Base-by-base conservation (phyloP, 768 basidiomycete species). In the Tulasnella sp. region DNA sequence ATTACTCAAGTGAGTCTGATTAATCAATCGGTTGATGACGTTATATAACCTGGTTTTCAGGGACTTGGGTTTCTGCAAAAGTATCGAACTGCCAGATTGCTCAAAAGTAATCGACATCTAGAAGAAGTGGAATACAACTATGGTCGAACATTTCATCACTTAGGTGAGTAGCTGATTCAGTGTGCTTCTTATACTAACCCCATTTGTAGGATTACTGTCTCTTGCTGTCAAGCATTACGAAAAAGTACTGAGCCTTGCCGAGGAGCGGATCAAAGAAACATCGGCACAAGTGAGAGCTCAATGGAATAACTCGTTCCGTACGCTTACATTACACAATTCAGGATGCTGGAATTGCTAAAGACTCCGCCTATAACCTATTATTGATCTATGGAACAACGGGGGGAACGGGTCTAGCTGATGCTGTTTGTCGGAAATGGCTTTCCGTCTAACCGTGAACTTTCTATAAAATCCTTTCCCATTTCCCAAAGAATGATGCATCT, bases 61-160 rank as follows among this genome's bases (percentile, higher is more conserved):
- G 86, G 75, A 0, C 74, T 92, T 71, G 87, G 85, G 0, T 95
- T 91, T 64, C 64, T 96, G 22, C 73, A 80, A 0, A 75, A 78
- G 42, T 99, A 98, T 63, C 76, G 89, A 15, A 69, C 70, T n/a
- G 60, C 83, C 2, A 72, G 82, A 12, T 69, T 68, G 37, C 65
- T 58, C 1, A 67, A 68, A 42, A 63, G 64, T 2, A 63, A 69
- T 2, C 70, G 68, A 2, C 57, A 58, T n/a, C 43, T 73, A 20
- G 74, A 78, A 25, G 92, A 98, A 64, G 81, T 93, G 3, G 88
- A 99, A 53, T 96, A 76, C 63, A 99, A 99, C 64, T 86, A 92
- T 61, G 93, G 83, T 0, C 72, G 93, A 40, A 77, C 79, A 1
- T 98, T 95, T 62, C 93, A 98, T 61, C 85, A 91, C 53, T 70